Base-by-base conservation (phyloP, 2,329 filamentous ascomycete genomes). In the Fusarium sacchari region DNA sequence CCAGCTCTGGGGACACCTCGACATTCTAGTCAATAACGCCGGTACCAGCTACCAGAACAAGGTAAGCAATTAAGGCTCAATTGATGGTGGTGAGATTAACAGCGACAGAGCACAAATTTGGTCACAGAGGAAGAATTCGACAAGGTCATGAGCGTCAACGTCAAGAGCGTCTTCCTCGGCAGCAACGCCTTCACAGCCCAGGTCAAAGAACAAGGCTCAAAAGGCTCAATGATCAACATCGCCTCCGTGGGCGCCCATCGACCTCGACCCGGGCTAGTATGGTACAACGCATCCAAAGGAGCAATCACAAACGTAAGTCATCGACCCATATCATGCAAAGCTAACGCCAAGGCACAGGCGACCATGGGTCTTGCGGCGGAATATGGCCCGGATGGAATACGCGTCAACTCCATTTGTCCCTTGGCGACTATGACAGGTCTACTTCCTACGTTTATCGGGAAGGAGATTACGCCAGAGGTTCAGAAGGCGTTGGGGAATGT, bases 401-500 rank as follows among this genome's bases (percentile, higher is more conserved):
- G 92, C 1, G 91, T 95, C 76, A 94, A 94, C 71, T 87, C 89
- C 4, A 89, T 95, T 20, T 93, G 90, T 52, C 92, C 92, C 0
- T 86, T 94, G 0, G 84, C 94, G 2, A 91, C 89, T 4, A 65
- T 60, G 50, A 61, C 60, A 0, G 44, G 59, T 20, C 36, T 73
- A 14, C 17, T 73, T 10, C 59, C 44, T 1, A 72, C 22, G 1
- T 92, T 92, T 73, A 84, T 89, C 1, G 89, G 90, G 5, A 89
- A 91, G 72, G 85, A 89, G 20, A 88, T 91, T 60, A 93, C 90
- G 1, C 86, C 87, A 0, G 89, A 91, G 76, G 90, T 90, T 70
- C 83, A 88, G 49, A 85, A 87, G 68, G 84, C 83, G 4, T 88
- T 91, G 70, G 82, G 89, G 36, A 85, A 86, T 4, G 83, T 91